These are phyloP conservation scores for Blastobotrys ciferrii DNA, from an alignment of 1,139 yeast genomes.

Conservation along the genomic window DNA sequence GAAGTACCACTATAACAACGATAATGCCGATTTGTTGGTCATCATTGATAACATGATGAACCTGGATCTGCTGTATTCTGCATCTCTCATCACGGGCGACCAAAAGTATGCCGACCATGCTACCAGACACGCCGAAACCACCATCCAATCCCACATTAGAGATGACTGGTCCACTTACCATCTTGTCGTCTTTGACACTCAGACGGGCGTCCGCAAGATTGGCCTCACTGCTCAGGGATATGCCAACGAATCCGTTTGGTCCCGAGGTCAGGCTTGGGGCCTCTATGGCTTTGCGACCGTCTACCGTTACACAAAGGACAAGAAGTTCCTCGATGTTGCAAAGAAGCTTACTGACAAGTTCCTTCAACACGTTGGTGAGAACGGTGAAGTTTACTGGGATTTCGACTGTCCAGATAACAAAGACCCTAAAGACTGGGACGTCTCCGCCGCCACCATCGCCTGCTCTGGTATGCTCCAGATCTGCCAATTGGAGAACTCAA, in stretches of 20 bases:
- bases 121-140: conserved; percentile 35
- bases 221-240: conserved; percentile 36
- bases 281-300: conserved; percentile 32
- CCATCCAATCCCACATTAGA: conserved; percentile 31
- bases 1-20: conserved; percentile 22
- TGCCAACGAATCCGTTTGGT: conserved; percentile 34
- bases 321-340: conserved; percentile 33
- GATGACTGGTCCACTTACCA: conserved; percentile 34
- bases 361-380: conserved; percentile 25
- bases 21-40: conserved; percentile 30
- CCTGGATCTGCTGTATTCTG: conserved; percentile 33
- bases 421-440: conserved; percentile 28
- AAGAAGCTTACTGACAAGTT: conserved; percentile 29
- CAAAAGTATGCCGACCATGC: conserved; percentile 31
- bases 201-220: conserved; percentile 27
- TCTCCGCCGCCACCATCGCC: conserved; percentile 34
- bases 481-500: conserved; percentile 23
- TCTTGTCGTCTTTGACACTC: conserved; percentile 29
- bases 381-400: conserved; percentile 37
- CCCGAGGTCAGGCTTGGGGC: conserved; percentile 30
- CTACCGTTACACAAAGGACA: conserved; percentile 31
- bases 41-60: conserved; percentile 40
- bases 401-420: conserved; percentile 31
- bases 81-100: conserved; percentile 33
- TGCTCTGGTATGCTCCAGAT: conserved; percentile 31